Evolutionary conservation across 768 basidiomycete species (phyloP).

Genomic region (Panaeolus papilionaceus): DNA sequence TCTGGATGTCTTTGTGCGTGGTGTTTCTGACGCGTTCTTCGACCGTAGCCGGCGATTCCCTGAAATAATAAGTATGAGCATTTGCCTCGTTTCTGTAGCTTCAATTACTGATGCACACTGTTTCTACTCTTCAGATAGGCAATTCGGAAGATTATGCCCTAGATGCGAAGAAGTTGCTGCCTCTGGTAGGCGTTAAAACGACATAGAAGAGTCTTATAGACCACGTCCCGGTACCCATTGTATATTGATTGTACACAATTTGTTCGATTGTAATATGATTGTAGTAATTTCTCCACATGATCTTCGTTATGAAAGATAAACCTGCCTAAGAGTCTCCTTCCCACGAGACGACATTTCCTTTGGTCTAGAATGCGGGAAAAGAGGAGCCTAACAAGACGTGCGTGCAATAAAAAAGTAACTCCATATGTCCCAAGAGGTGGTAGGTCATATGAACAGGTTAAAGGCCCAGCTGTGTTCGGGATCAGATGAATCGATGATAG

Average conservation of each 20-base stretch:
- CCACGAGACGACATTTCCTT: conserved; percentile 11
- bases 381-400: conserved; percentile 7
- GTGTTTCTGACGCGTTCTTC: conserved; percentile 10
- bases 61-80: conserved; percentile 60
- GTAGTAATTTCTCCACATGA: not conserved
- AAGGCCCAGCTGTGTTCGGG: conserved; percentile 24
- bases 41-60: conserved; percentile 70
- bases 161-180: conserved; percentile 30
- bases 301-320: conserved; percentile 5
- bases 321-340: conserved; percentile 1
- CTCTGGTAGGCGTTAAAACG: conserved; percentile 3
- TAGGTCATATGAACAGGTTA: conserved; percentile 29
- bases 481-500: conserved; percentile 29
- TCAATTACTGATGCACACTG: not conserved
- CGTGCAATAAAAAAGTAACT: conserved; percentile 17
- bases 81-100: not conserved
- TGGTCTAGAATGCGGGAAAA: conserved; percentile 3
- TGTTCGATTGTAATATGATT: conserved; percentile 13
- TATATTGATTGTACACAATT: conserved; percentile 8
- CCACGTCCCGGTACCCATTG: not conserved
- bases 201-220: conserved; percentile 9
- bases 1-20: conserved; percentile 15
- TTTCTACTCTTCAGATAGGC: conserved; percentile 32
- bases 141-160: conserved; percentile 35
- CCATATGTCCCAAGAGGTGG: conserved; percentile 22